phyloP scores from a whole-genome alignment of 1,284 basidiomycete genomes.

The Ceratorhiza oryzae-sativae region DNA sequence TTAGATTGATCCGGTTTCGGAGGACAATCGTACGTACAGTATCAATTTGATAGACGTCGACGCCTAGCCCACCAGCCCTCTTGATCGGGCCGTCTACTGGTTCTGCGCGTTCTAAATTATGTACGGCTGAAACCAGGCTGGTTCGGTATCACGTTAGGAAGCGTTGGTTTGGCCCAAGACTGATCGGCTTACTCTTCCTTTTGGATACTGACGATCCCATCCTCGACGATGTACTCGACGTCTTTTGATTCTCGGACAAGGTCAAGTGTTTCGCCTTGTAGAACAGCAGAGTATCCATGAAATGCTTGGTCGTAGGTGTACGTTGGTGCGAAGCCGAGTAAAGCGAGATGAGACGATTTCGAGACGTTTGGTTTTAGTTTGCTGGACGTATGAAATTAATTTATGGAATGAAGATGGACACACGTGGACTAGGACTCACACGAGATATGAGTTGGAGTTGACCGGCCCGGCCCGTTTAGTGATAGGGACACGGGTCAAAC shows the following conservation, averaged over 20 bases:
- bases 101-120: too few species aligned
- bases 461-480: conserved; percentile 22
- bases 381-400: not conserved
- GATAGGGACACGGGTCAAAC: not conserved
- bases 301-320: conserved; percentile 5
- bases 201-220: conserved; percentile 2
- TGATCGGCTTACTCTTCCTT: not conserved
- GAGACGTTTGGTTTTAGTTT: conserved; percentile 22
- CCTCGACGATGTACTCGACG: conserved; percentile 34
- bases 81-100: not conserved
- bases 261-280: conserved; percentile 7
- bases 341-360: not conserved
- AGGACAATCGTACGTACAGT: conserved; percentile 2
- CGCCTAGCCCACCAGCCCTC: conserved; percentile 10
- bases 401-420: too few species aligned
- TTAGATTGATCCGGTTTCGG: too few species aligned
- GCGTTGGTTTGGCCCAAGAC: not conserved
- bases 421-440: conserved; percentile 9
- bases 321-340: not conserved
- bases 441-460: conserved; percentile 33
- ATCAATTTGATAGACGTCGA: conserved; percentile 32
- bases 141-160: too few species aligned
- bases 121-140: too few species aligned
- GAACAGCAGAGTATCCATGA: conserved; percentile 1
- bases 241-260: conserved; percentile 15